Evolutionary conservation across 208 protist genomes (phyloP), one percentile per base, ranked within the genome.

Genomic region (Leishmania amazonensis): DNA sequence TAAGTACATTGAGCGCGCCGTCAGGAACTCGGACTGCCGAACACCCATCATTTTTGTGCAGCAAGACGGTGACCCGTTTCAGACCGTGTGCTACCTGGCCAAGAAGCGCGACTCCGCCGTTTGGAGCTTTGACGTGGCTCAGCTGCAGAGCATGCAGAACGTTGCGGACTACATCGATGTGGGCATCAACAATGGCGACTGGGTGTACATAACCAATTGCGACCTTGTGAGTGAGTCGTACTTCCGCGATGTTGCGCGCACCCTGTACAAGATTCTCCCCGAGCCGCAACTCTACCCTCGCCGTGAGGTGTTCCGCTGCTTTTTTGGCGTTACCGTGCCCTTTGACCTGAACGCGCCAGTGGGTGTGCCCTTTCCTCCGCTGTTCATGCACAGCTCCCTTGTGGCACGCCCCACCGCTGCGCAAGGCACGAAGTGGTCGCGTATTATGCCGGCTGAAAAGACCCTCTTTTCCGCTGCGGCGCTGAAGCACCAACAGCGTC

Each of bases 121-220:
- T 67, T 98, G 95, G 94, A 85, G 85, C 64, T 95, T 98, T 81
- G 94, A 95, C 74, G 76, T 95, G 13, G 81, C 88, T 7, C 31
- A 85, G 49, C 80, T 87, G 57, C 85, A 89, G 62, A 97, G 88
- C 70, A 85, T 85, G 73, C 83, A 92, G 72, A 96, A 97, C 83
- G 87, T 92, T 19, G 85, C 95, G 84, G 95, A 96, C 81, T 98
- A 98, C 84, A 88, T 98, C 51, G 95, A 98, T 35, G 91, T 98
- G 40, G 94, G 95, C 17, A 81, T 94, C 35, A 90, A 96, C 75
- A 97, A 96, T 84, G 95, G 95, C 24, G 95, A 98, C 84, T 98
- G 95, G 94, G 93, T 98, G 67, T 96, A 96, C 85, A 87, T 98
- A 38, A 90, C 87, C 17, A 93, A 95, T 78, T 96, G 89, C 78